Base-by-base conservation (phyloP, 495 filamentous ascomycete species). In the Daldinia concentrica region DNA sequence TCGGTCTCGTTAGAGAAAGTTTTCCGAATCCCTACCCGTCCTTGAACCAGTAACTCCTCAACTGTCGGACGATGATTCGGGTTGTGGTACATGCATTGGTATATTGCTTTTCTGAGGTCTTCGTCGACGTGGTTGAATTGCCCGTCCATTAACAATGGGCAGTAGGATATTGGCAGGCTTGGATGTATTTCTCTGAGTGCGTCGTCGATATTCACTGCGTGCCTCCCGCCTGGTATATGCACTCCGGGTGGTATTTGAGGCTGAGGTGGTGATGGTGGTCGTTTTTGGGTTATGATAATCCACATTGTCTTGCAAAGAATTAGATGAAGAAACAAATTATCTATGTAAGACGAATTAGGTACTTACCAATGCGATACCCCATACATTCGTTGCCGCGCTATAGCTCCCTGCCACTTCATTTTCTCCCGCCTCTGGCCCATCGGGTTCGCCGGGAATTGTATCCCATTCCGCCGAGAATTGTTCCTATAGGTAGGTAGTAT, bases 401-500 rank as follows among this genome's bases (percentile, higher is more conserved):
- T 66, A 73, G 36, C 54, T 66, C 15, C 71, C 71, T 30, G 57
- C 58, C 2, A 69, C 27, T 2, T 0, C 11, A 3, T 48, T 27
- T 3, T 69, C 39, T 22, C 50, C 32, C 32, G 57, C 61, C 29
- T 61, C 50, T 8, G 56, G 14, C 0, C 65, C 65, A 29, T 65
- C 1, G 0, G 14, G 0, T 0, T 15, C 34, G 2, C 8, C 15
- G 24, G 30, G 36, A 6, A 66, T 29, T 0, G 0, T 15, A 0
- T 73, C 66, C 71, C 71, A 73, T 1, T 73, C 66, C 1, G 30
- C 0, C 1, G 15, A 29, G 19, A 69, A 73, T 69, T 73, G 71
- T 36, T 73, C 71, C 71, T 73, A 2, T 30, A 52, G 11, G 24
- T 29, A 37, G 43, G 32, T 29, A 37, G 43, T 12, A 19, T 26